phyloP scores from a whole-genome alignment of 805 yeast genomes.

The Saturnispora sekii region DNA sequence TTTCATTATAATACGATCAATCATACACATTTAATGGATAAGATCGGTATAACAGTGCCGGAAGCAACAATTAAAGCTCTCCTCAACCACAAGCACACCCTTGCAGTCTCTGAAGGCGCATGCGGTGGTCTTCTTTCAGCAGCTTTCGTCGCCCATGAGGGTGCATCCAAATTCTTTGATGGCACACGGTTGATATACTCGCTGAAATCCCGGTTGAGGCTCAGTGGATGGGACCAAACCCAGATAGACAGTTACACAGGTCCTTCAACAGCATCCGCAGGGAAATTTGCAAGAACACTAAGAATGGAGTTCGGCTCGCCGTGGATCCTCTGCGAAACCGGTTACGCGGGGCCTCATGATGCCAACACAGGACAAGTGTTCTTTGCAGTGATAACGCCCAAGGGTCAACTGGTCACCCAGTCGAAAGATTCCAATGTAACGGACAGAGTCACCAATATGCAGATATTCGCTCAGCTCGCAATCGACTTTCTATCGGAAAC shows the following conservation, averaged over 20 bases:
- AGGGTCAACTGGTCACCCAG: conserved; percentile 39
- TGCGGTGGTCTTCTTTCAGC: conserved; percentile 84
- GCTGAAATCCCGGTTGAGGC: conserved; percentile 58
- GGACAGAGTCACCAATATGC: conserved; percentile 65
- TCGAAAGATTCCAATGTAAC: conserved; percentile 32
- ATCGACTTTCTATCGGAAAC: conserved; percentile 25
- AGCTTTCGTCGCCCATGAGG: conserved; percentile 71
- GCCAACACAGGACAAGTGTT: conserved; percentile 56
- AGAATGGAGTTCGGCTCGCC: conserved; percentile 76
- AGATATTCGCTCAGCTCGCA: conserved; percentile 59
- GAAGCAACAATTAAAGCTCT: conserved; percentile 1
- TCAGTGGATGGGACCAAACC: conserved; percentile 68
- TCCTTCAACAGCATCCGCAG: conserved; percentile 67
- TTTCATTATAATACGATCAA: neutral
- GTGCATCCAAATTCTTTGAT: conserved; percentile 74
- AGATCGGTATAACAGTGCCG: conserved; percentile 1
- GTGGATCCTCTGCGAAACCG: conserved; percentile 75
- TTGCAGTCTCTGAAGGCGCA: conserved; percentile 80
- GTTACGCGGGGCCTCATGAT: conserved; percentile 70
- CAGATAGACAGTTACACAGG: conserved; percentile 72
- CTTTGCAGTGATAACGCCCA: conserved; percentile 62
- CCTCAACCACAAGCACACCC: conserved; percentile 40
- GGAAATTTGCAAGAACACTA: conserved; percentile 68
- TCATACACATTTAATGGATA: neutral
- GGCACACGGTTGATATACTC: conserved; percentile 81